A percentile compares a stretch with the other conserved stretches of the same genome.
These are phyloP conservation scores for Odonthalia washingtoniensis DNA, from an alignment of 31 red algal species.

Conservation along the genomic window DNA sequence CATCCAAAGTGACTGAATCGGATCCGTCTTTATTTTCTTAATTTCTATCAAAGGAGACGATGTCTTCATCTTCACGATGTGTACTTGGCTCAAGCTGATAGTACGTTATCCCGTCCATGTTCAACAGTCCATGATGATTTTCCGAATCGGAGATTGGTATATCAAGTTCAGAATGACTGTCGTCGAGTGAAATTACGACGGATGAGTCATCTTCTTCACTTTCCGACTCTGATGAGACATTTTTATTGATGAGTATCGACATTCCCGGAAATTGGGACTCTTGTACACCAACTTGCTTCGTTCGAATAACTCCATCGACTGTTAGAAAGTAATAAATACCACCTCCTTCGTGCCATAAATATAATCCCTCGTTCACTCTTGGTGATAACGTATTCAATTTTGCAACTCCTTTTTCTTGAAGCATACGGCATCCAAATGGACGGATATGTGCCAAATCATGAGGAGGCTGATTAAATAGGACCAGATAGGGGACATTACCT, in stretches of 20 bases:
- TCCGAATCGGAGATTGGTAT: background rate
- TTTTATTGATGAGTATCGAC: background rate
- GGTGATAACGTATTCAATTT: background rate
- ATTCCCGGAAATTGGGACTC: conserved; percentile 34
- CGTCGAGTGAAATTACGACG: background rate
- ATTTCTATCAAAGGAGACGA: background rate
- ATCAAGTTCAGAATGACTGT: background rate
- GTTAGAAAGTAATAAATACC: conserved; percentile 37
- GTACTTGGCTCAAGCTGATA: background rate
- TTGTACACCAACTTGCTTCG: conserved; percentile 26
- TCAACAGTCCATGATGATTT: background rate
- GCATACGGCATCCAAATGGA: conserved; percentile 38
- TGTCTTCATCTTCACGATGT: background rate
- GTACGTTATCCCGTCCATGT: no score
- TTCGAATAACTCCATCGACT: background rate
- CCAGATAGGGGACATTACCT: background rate
- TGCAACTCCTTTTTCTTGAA: background rate
- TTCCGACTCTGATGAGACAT: background rate
- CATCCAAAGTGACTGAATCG: background rate
- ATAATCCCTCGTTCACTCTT: background rate
- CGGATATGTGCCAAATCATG: background rate
- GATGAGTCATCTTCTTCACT: background rate
- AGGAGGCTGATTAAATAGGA: background rate
- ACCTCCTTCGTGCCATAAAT: conserved; percentile 5
- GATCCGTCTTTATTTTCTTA: background rate